phyloP scores from a whole-genome alignment of 108 stramenopile species.

The Cylindrotheca closterium region DNA sequence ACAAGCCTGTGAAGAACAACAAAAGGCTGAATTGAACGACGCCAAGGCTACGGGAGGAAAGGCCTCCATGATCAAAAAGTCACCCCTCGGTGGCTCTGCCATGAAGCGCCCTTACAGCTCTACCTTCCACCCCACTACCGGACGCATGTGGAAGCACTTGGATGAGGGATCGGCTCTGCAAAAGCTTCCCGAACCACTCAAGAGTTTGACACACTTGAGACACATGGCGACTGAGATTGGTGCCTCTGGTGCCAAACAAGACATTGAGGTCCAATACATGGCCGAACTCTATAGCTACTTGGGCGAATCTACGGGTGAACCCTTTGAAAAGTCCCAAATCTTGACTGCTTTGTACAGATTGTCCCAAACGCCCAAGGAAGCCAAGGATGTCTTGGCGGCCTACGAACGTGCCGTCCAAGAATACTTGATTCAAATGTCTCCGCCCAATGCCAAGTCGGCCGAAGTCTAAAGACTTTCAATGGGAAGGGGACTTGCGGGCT shows the following conservation, averaged over 20 bases:
- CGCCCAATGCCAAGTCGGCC: not conserved
- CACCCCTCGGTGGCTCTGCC: not conserved
- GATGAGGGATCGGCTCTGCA: constrained; percentile 15
- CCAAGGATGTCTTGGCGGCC: constrained; percentile 11
- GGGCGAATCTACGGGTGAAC: constrained; percentile 6
- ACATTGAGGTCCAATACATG: constrained; percentile 6
- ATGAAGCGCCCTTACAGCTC: not conserved
- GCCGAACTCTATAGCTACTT: constrained; percentile 18
- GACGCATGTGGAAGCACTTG: constrained; percentile 25
- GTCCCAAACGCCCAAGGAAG: constrained; percentile 19
- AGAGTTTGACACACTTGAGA: constrained; percentile 18
- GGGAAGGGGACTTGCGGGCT: too few species aligned
- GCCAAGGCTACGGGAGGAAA: constrained; percentile 8
- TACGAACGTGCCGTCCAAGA: constrained; percentile 10
- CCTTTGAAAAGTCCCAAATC: constrained; percentile 5
- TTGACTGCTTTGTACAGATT: constrained; percentile 20
- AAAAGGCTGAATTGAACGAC: not conserved
- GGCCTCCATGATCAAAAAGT: not conserved
- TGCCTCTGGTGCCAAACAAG: not conserved
- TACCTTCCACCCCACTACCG: not conserved
- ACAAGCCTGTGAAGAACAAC: constrained; percentile 12
- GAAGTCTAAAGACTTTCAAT: constrained; percentile 23
- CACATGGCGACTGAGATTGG: constrained; percentile 21
- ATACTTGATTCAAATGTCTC: constrained; percentile 11
- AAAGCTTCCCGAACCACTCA: constrained; percentile 15